Conservation (phyloP, 163 green algal genomes). For the Coccomyxa subellipsoidea region DNA sequence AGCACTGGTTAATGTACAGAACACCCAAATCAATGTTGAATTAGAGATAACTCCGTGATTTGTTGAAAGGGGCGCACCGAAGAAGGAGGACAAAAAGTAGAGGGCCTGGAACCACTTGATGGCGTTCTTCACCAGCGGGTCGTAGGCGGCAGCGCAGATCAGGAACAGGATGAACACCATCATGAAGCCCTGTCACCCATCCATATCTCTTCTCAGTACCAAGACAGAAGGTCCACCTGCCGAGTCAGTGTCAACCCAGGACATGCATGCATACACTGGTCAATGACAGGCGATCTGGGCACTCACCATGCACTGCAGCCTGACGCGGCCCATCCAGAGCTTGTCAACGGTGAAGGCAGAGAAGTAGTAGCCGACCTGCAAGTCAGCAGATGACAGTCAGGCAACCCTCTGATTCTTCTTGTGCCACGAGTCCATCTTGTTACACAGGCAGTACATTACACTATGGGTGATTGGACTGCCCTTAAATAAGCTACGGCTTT, state of each 20-base stretch:
- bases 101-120: constrained; percentile 4
- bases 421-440: too few species aligned
- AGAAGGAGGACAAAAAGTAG: constrained; percentile 44
- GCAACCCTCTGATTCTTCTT: too few species aligned
- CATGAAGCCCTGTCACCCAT: constrained; percentile 47
- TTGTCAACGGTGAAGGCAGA: constrained; percentile 68
- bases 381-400: not conserved
- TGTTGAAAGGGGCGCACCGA: constrained; percentile 40
- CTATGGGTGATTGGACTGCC: too few species aligned
- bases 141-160: constrained; percentile 33
- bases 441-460: not conserved
- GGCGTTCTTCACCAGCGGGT: constrained; percentile 18
- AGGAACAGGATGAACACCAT: constrained; percentile 53
- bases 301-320: constrained; percentile 5
- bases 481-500: too few species aligned
- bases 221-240: too few species aligned
- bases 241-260: too few species aligned
- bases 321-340: constrained; percentile 48
- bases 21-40: too few species aligned
- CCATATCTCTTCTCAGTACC: too few species aligned
- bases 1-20: too few species aligned
- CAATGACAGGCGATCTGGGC: not conserved
- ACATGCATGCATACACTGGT: too few species aligned
- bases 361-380: constrained; percentile 63
- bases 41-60: too few species aligned